Percentiles rank a stretch among this genome's conserved stretches.
Conservation (phyloP, 805 yeast species). For the Cyberlindnera japonica region DNA sequence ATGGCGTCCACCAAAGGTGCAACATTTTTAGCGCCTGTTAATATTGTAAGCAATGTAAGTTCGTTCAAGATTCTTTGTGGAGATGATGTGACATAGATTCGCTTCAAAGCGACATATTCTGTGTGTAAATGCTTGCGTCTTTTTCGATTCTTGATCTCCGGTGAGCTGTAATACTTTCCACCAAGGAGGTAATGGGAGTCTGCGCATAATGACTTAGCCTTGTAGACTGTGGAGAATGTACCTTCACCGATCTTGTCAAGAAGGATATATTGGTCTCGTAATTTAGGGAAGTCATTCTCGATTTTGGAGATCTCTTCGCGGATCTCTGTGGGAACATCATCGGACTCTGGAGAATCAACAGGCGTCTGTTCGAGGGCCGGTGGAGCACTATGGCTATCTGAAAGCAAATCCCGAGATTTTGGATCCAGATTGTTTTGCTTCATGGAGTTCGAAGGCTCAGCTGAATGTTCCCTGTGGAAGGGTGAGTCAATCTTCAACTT, state of each 20-base stretch:
- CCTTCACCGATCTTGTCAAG: slow-evolving; percentile 68
- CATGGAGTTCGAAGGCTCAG: not conserved
- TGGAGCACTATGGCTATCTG: too few relatives aligned
- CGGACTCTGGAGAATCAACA: slow-evolving; percentile 34
- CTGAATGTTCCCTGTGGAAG: slow-evolving; percentile 7
- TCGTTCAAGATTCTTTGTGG: slow-evolving; percentile 91
- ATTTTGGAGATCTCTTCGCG: slow-evolving; percentile 55
- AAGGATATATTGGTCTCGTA: slow-evolving; percentile 34
- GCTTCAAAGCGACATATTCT: slow-evolving; percentile 75
- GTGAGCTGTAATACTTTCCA: slow-evolving; percentile 31
- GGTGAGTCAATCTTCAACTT: slow-evolving; percentile 22
- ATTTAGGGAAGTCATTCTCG: slow-evolving; percentile 49
- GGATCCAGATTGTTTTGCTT: too few relatives aligned
- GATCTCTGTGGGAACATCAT: slow-evolving; percentile 47
- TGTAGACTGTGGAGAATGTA: slow-evolving; percentile 84
- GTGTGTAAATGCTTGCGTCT: slow-evolving; percentile 23
- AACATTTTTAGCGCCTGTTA: slow-evolving; percentile 67
- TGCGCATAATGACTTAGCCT: slow-evolving; percentile 50
- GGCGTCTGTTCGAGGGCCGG: too few relatives aligned
- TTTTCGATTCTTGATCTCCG: slow-evolving; percentile 24
- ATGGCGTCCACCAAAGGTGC: slow-evolving; percentile 89
- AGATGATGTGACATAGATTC: slow-evolving; percentile 92
- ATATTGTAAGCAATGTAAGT: slow-evolving; percentile 65
- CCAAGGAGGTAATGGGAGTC: slow-evolving; percentile 34
- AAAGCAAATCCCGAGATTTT: too few relatives aligned